Conservation (phyloP, 768 basidiomycete genomes). For the Auricularia cornea region DNA sequence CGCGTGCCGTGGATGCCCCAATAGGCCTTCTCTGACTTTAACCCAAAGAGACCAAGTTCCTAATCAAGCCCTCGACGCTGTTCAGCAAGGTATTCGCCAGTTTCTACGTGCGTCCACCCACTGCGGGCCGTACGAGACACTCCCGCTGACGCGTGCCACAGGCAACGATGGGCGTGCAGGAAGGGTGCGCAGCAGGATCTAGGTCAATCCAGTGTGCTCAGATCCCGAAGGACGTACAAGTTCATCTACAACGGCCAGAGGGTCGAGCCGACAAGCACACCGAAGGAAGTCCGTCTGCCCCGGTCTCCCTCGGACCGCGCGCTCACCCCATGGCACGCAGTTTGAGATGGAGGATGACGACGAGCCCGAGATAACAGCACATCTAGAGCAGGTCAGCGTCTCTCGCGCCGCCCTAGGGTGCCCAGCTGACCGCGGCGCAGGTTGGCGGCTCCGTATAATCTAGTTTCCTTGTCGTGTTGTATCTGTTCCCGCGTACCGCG, state of each 20-base stretch:
- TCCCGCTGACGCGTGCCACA: not conserved
- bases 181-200: not conserved
- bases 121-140: too few relatives aligned
- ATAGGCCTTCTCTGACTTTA: too few relatives aligned
- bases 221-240: not conserved
- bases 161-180: not conserved
- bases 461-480: not conserved
- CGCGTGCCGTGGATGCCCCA: too few relatives aligned
- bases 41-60: not conserved
- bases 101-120: not conserved
- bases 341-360: not conserved
- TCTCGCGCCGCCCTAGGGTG: not conserved
- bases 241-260: not conserved
- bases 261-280: not conserved
- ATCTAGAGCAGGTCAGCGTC: not conserved
- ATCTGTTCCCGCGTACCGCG: not conserved
- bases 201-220: not conserved
- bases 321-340: not conserved
- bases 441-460: not conserved
- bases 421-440: not conserved
- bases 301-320: not conserved
- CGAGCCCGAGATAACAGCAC: not conserved
- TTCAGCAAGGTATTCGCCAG: not conserved
- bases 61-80: not conserved
- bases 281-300: not conserved